phyloP scores from a whole-genome alignment of 192 early-diverging fungal species.

The Coemansia sp. region DNA sequence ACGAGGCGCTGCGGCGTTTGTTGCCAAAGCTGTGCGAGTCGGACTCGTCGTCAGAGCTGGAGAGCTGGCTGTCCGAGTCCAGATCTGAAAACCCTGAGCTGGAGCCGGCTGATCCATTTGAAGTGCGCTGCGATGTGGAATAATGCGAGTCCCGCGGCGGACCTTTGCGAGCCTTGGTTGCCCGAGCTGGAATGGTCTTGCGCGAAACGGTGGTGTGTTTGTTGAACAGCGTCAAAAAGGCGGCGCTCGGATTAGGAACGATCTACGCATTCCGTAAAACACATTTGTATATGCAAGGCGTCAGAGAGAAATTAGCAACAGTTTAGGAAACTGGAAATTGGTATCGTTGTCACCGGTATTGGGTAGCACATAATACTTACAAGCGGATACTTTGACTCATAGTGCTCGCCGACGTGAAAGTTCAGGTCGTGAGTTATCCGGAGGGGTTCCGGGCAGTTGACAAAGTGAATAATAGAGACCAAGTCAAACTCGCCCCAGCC shows the following conservation, averaged over 20 bases:
- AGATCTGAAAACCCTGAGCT: constrained; percentile 14
- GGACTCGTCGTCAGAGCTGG: constrained; percentile 13
- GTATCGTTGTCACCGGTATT: not conserved
- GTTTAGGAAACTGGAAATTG: not conserved
- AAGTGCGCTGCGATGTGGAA: constrained; percentile 6
- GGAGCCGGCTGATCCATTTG: not conserved
- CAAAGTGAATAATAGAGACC: constrained; percentile 38
- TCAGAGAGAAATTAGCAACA: not conserved
- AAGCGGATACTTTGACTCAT: constrained; percentile 26
- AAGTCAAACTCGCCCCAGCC: constrained; percentile 58
- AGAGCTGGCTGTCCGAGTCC: constrained; percentile 10
- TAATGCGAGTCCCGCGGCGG: constrained; percentile 29
- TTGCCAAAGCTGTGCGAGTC: constrained; percentile 4
- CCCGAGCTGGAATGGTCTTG: constrained; percentile 41
- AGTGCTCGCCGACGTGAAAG: constrained; percentile 39
- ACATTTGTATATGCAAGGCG: not conserved
- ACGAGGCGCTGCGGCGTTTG: constrained; percentile 13
- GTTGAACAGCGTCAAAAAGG: constrained; percentile 38
- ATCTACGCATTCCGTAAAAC: constrained; percentile 3
- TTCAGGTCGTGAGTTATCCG: constrained; percentile 52
- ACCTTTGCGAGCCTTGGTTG: constrained; percentile 45
- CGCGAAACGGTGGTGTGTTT: constrained; percentile 30
- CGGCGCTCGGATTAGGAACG: constrained; percentile 26
- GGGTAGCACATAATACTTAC: not conserved
- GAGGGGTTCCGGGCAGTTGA: constrained; percentile 22